Conservation (phyloP, 2,329 filamentous ascomycete genomes). For the Botryosphaeria dothidea region DNA sequence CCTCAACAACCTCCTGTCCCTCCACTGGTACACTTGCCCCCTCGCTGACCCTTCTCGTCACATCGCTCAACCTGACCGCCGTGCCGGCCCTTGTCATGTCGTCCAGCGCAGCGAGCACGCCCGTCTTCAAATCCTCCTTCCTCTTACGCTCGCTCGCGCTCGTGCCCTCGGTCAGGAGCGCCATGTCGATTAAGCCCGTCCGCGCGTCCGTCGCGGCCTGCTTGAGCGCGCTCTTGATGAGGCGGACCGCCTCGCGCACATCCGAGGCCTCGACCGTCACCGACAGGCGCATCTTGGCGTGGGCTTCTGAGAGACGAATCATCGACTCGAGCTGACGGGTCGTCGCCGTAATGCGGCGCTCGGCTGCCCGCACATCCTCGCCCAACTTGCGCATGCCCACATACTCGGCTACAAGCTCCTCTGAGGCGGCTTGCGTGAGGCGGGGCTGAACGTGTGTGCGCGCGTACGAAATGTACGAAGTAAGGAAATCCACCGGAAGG, state of each 20-base stretch:
- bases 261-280: constrained; percentile 75
- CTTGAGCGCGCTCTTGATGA: constrained; percentile 93
- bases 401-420: constrained; percentile 82
- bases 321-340: constrained; percentile 96
- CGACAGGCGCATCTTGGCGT: constrained; percentile 94
- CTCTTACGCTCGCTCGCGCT: constrained; percentile 82
- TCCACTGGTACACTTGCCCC: constrained; percentile 64
- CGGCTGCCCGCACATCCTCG: constrained; percentile 67
- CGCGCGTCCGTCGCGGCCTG: constrained; percentile 93
- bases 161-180: constrained; percentile 89
- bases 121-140: constrained; percentile 81
- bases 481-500: constrained; percentile 86
- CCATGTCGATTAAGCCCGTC: constrained; percentile 94
- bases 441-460: constrained; percentile 81
- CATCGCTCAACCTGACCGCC: constrained; percentile 76
- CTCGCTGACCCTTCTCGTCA: constrained; percentile 71
- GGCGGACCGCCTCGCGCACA: constrained; percentile 84
- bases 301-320: constrained; percentile 94
- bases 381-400: constrained; percentile 94
- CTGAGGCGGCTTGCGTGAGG: constrained; percentile 77
- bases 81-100: constrained; percentile 66
- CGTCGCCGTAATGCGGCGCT: constrained; percentile 96
- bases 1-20: constrained; percentile 77
- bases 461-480: constrained; percentile 95
- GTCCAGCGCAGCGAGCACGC: constrained; percentile 73